Evolutionary conservation across 352 stramenopile species (phyloP).

Genomic region (Pythium pectinolyticum): DNA sequence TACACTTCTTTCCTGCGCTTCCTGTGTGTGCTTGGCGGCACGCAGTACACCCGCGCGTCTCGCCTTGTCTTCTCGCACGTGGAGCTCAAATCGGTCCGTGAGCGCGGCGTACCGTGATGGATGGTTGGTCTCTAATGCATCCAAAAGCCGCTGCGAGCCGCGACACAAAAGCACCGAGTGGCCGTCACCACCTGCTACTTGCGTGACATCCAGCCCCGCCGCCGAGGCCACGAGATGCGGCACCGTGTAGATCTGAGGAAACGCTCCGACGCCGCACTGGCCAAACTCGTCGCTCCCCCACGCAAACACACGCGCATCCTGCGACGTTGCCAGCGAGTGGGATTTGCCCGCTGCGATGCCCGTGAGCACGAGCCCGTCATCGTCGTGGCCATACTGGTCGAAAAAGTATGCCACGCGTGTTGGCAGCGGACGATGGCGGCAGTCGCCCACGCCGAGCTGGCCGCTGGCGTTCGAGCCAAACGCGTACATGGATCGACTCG

Average conservation of each 20-base stretch:
- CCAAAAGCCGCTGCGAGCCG: constrained; percentile 39
- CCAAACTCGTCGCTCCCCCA: constrained; percentile 77
- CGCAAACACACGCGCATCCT: constrained; percentile 59
- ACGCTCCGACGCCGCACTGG: constrained; percentile 66
- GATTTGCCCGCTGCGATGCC: constrained; percentile 48
- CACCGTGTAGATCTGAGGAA: constrained; percentile 75
- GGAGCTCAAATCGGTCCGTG: constrained; percentile 38
- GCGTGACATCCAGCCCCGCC: constrained; percentile 54
- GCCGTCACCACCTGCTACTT: constrained; percentile 45
- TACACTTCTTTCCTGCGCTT: constrained; percentile 29
- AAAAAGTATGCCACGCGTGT: constrained; percentile 61
- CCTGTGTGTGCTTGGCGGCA: constrained; percentile 28
- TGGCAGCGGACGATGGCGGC: constrained; percentile 41
- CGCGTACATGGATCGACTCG: constrained; percentile 36
- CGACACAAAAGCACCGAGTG: constrained; percentile 59
- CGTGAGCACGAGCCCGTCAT: constrained; percentile 29
- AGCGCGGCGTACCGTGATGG: constrained; percentile 45
- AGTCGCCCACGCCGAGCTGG: constrained; percentile 65
- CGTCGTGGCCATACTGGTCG: constrained; percentile 15
- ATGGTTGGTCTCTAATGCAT: constrained; percentile 46
- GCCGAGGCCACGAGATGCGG: constrained; percentile 63
- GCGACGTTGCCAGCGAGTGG: constrained; percentile 50
- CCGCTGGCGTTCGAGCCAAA: constrained; percentile 66
- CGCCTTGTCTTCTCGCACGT: constrained; percentile 40
- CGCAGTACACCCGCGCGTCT: constrained; percentile 38